Conservation (phyloP, 352 stramenopile genomes). For the Pythium apleroticum region DNA sequence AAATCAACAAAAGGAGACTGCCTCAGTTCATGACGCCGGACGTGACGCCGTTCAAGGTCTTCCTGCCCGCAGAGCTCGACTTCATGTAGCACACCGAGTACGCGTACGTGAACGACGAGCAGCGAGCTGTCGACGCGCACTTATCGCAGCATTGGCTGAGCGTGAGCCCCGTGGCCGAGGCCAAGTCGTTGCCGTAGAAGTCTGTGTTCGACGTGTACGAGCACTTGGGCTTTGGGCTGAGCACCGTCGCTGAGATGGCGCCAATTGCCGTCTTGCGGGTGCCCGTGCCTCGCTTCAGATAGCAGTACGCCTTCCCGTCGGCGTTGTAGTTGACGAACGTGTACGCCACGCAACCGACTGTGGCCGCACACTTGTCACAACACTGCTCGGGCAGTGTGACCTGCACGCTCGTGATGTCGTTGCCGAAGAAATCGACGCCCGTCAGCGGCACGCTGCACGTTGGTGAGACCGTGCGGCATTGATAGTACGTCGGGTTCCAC, state of each 20-base stretch:
- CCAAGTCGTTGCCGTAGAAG: background rate
- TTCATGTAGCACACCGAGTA: background rate
- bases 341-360: conserved; percentile 41
- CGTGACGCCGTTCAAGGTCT: background rate
- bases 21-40: background rate
- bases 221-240: background rate
- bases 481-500: conserved; percentile 30
- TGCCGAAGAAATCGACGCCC: conserved; percentile 35
- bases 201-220: background rate
- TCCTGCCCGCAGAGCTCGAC: background rate
- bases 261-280: no score
- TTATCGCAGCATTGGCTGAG: background rate
- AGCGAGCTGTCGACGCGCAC: background rate
- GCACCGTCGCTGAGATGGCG: background rate
- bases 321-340: conserved; percentile 45
- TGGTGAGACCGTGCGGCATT: conserved; percentile 33
- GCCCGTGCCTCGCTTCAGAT: conserved; percentile 18
- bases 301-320: conserved; percentile 24
- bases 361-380: conserved; percentile 32
- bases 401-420: conserved; percentile 40
- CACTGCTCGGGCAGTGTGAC: conserved; percentile 34
- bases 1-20: no score
- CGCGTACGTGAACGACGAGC: conserved; percentile 3
- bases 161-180: background rate
- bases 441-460: conserved; percentile 34